Evolutionary conservation across 2,329 filamentous ascomycete genomes (phyloP).

Genomic region (Pyrenophora graminea): DNA sequence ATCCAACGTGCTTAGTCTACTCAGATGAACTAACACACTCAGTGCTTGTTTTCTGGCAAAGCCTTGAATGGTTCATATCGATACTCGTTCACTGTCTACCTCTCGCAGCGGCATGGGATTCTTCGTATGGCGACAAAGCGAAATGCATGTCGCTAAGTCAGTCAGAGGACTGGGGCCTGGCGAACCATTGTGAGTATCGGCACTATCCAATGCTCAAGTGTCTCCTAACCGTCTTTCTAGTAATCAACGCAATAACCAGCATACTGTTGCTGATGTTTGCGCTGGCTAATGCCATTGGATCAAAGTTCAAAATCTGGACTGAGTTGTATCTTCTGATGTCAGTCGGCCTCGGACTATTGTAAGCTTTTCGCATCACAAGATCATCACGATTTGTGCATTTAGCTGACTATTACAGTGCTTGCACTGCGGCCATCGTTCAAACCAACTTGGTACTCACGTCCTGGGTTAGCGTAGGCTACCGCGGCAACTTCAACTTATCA

Average conservation of each 20-base stretch:
- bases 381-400: slow-evolving; percentile 28
- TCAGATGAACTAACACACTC: slow-evolving; percentile 4
- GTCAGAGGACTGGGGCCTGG: slow-evolving; percentile 51
- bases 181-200: slow-evolving; percentile 46
- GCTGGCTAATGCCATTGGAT: not conserved
- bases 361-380: slow-evolving; percentile 42
- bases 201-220: not conserved
- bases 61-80: slow-evolving; percentile 49
- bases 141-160: slow-evolving; percentile 41
- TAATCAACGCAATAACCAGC: slow-evolving; percentile 30
- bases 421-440: slow-evolving; percentile 48
- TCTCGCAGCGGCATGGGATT: slow-evolving; percentile 52
- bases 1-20: too few relatives aligned
- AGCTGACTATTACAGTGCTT: slow-evolving; percentile 44
- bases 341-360: slow-evolving; percentile 46
- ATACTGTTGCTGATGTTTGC: slow-evolving; percentile 37
- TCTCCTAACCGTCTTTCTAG: not conserved
- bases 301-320: slow-evolving; percentile 1
- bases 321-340: slow-evolving; percentile 37
- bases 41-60: slow-evolving; percentile 39
- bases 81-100: slow-evolving; percentile 54
- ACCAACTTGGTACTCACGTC: slow-evolving; percentile 13
- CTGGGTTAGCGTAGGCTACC: slow-evolving; percentile 7
- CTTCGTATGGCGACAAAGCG: not conserved
- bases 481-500: slow-evolving; percentile 8